These are phyloP conservation scores for Termitomyces sp. DNA, from an alignment of 768 basidiomycete genomes.

Conservation along the genomic window DNA sequence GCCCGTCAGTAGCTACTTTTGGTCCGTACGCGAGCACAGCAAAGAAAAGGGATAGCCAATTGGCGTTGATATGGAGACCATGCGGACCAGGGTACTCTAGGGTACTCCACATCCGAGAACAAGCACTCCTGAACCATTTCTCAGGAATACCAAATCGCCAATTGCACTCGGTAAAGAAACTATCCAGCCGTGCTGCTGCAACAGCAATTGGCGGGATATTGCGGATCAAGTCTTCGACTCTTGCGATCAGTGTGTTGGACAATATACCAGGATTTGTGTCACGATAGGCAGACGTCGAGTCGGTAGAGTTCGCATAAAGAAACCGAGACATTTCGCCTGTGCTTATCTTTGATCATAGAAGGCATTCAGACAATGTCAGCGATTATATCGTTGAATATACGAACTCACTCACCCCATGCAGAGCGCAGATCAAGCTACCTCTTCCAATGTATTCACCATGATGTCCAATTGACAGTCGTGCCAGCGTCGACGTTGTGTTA, in stretches of 20 bases:
- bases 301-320: constrained; percentile 39
- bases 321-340: constrained; percentile 29
- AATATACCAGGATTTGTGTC: constrained; percentile 20
- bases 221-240: constrained; percentile 29
- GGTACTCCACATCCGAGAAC: constrained; percentile 43
- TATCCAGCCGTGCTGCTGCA: constrained; percentile 30
- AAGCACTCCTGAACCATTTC: constrained; percentile 41
- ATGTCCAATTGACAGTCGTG: constrained; percentile 42
- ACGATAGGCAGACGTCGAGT: constrained; percentile 26
- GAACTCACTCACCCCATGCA: constrained; percentile 36
- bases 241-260: constrained; percentile 17
- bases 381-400: background rate
- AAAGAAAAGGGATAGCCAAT: constrained; percentile 51
- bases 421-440: constrained; percentile 43
- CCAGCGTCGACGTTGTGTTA: constrained; percentile 35
- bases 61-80: constrained; percentile 39
- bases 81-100: constrained; percentile 28
- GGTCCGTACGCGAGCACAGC: constrained; percentile 43
- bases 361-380: background rate
- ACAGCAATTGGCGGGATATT: constrained; percentile 29
- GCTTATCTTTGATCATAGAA: constrained; percentile 26
- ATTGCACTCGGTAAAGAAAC: constrained; percentile 43
- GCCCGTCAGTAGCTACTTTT: background rate
- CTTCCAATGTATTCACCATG: constrained; percentile 47
- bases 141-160: constrained; percentile 52